Conservation (phyloP, 768 basidiomycete genomes). For the Naganishia friedmannii region DNA sequence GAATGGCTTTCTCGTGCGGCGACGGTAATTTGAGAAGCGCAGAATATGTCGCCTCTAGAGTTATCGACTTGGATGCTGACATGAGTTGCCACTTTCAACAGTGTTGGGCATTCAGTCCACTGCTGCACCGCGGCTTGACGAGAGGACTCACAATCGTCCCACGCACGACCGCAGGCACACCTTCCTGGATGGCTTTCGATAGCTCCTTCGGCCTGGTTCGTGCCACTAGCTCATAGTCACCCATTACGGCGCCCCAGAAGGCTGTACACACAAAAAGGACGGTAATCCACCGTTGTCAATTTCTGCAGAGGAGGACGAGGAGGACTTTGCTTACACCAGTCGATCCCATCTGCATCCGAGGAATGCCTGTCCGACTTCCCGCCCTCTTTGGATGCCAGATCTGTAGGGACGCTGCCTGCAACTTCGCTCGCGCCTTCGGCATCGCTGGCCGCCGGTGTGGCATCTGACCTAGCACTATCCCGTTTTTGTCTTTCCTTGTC, state of each 20-base stretch:
- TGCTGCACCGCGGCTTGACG: not conserved
- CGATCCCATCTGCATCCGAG: slow-evolving; percentile 9
- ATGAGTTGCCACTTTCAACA: slow-evolving; percentile 55
- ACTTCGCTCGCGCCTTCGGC: not conserved
- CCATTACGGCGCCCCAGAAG: slow-evolving; percentile 93
- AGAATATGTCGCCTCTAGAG: slow-evolving; percentile 78
- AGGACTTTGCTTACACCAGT: slow-evolving; percentile 18
- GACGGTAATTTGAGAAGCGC: slow-evolving; percentile 76
- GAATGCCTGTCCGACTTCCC: not conserved
- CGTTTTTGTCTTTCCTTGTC: slow-evolving; percentile 18
- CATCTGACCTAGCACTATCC: not conserved
- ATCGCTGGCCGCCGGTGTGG: not conserved
- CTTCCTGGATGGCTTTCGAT: slow-evolving; percentile 83
- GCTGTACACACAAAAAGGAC: not conserved
- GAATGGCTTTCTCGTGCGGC: slow-evolving; percentile 88
- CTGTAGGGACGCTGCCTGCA: not conserved
- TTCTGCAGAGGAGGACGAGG: not conserved
- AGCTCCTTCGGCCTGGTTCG: slow-evolving; percentile 71
- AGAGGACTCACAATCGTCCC: slow-evolving; percentile 82
- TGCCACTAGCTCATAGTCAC: slow-evolving; percentile 87
- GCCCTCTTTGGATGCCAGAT: not conserved
- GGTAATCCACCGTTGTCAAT: not conserved
- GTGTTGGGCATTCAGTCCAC: not conserved
- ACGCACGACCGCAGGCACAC: slow-evolving; percentile 89
- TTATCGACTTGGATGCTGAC: slow-evolving; percentile 88